Evolutionary conservation across 1,284 basidiomycete species (phyloP).

Genomic region (Rhodotorula sp.): DNA sequence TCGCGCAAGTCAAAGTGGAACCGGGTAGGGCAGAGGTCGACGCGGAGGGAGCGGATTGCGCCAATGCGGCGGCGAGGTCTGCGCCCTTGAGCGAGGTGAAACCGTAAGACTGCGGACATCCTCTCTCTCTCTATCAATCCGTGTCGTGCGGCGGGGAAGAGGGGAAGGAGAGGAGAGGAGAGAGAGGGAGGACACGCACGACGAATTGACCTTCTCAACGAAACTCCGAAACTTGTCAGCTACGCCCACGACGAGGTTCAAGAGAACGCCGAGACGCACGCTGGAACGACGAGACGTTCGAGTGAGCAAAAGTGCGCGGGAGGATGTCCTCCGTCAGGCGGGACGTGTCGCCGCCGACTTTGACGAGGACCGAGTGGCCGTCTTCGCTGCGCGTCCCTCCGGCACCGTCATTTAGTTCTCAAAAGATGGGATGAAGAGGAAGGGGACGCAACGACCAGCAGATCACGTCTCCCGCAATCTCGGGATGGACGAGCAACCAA

Average conservation of each 20-base stretch:
- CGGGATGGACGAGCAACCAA: constrained; percentile 9
- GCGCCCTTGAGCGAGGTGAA: not conserved
- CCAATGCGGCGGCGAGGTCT: not conserved
- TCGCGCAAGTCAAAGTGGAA: not conserved
- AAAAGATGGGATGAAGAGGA: not conserved
- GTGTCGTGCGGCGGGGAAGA: not conserved
- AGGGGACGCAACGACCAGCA: constrained; percentile 25
- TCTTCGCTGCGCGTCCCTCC: not conserved
- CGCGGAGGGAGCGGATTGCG: not conserved
- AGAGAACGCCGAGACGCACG: not conserved
- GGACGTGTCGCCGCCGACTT: not conserved
- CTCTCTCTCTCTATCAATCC: too few relatives aligned
- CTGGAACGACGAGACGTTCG: not conserved
- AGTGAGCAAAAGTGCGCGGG: not conserved
- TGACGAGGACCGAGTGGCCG: constrained; percentile 4
- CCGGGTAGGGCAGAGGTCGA: not conserved
- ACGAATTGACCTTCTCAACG: constrained; percentile 5
- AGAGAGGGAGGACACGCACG: not conserved
- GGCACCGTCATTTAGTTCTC: not conserved
- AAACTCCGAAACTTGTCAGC: too few relatives aligned
- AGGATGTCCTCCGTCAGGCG: not conserved
- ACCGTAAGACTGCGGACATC: not conserved
- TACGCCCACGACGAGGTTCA: not conserved
- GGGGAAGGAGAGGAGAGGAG: not conserved
- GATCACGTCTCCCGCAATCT: not conserved